Percentiles rank a stretch among this genome's conserved stretches.
These are phyloP conservation scores for Chrysosporium queenslandicum DNA, from an alignment of 2,329 filamentous ascomycete genomes.

Conservation along the genomic window DNA sequence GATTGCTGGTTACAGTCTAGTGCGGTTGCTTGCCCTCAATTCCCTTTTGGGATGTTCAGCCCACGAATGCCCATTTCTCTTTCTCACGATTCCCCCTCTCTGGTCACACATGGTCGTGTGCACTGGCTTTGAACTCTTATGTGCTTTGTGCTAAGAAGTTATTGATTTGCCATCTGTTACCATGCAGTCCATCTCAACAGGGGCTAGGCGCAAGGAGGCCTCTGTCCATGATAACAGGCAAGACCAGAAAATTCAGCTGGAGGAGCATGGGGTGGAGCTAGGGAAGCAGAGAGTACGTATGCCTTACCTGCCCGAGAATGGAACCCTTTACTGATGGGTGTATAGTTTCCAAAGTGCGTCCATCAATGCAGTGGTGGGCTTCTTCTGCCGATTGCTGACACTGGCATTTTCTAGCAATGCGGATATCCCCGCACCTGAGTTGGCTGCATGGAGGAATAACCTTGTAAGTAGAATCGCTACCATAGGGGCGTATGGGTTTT, in stretches of 20 bases:
- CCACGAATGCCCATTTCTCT: neutral
- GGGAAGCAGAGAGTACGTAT: slow-evolving; percentile 22
- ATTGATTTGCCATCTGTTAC: neutral
- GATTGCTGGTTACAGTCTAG: neutral
- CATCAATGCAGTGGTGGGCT: neutral
- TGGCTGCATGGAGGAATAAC: slow-evolving; percentile 37
- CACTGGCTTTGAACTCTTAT: neutral
- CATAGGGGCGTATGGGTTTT: slow-evolving; percentile 10
- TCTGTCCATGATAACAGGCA: neutral
- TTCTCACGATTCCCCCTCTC: neutral
- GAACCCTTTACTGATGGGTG: neutral
- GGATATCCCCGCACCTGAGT: slow-evolving; percentile 23
- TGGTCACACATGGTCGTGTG: neutral
- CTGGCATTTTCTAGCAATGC: slow-evolving; percentile 21
- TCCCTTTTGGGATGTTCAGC: neutral
- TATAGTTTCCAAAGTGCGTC: slow-evolving; percentile 12
- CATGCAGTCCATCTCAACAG: neutral
- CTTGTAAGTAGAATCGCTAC: slow-evolving; percentile 25
- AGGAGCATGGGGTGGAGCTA: slow-evolving; percentile 13
- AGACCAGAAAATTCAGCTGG: slow-evolving; percentile 13
- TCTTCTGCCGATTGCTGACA: neutral
- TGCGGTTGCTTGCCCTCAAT: neutral
- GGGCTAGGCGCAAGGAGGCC: neutral
- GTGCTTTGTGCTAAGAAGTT: neutral
- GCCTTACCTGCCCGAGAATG: neutral